phyloP scores from a whole-genome alignment of 108 stramenopile genomes.

The Nannochloropsis salina region DNA sequence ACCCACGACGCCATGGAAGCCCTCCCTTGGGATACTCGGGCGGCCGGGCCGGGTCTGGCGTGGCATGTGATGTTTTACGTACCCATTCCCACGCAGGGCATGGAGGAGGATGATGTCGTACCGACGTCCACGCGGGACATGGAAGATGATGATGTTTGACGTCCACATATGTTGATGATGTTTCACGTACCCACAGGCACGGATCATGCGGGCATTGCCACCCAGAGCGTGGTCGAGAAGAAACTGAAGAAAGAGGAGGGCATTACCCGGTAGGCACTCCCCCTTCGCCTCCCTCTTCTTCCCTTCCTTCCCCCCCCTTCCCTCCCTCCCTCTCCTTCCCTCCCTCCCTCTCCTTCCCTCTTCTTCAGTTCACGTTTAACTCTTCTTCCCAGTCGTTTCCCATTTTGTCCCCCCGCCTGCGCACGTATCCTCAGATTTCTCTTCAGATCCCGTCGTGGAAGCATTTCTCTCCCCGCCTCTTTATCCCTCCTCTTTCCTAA shows the following conservation, averaged over 20 bases:
- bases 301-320: slow-evolving; percentile 28
- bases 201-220: slow-evolving; percentile 99
- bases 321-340: neutral
- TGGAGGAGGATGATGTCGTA: no score
- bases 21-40: no score
- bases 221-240: slow-evolving; percentile 98
- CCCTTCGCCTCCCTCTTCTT: neutral
- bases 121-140: no score
- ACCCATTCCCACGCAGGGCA: no score
- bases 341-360: neutral
- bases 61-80: neutral
- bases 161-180: no score
- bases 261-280: slow-evolving; percentile 53
- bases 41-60: neutral
- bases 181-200: slow-evolving; percentile 54
- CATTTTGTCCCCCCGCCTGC: no score
- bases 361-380: neutral
- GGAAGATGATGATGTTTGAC: no score
- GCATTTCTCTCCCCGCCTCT: slow-evolving; percentile 62
- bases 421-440: no score
- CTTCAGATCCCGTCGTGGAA: slow-evolving; percentile 52
- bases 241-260: slow-evolving; percentile 85
- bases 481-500: slow-evolving; percentile 78
- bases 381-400: neutral
- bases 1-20: neutral